A percentile compares a stretch with the other conserved stretches of the same genome.
Evolutionary conservation across 2,329 filamentous ascomycete species (phyloP).

Genomic region (Amauroascus verrucosus): DNA sequence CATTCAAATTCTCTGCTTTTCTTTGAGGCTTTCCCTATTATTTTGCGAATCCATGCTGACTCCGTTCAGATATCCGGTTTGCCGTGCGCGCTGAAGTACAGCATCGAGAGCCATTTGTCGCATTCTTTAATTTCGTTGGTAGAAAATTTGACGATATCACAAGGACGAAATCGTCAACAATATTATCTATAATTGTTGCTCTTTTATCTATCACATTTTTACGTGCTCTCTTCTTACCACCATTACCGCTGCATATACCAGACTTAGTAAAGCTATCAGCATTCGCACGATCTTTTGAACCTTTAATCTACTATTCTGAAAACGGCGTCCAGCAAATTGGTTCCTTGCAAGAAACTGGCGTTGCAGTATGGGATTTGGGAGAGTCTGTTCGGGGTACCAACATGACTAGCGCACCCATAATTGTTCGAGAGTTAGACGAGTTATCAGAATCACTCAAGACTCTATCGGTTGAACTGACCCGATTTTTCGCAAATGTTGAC

Average conservation of each 20-base stretch:
- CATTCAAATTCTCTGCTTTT: conserved; percentile 17
- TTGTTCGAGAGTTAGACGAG: conserved; percentile 74
- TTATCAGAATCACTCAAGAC: conserved; percentile 77
- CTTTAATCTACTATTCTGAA: conserved; percentile 88
- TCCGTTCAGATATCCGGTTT: conserved; percentile 66
- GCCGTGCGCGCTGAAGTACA: conserved; percentile 79
- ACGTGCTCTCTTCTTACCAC: conserved; percentile 59
- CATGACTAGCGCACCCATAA: conserved; percentile 79
- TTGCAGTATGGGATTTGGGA: conserved; percentile 88
- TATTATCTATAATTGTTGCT: conserved; percentile 51
- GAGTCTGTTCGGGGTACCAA: conserved; percentile 83
- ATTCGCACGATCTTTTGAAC: conserved; percentile 84
- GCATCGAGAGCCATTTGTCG: conserved; percentile 75
- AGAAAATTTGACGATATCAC: conserved; percentile 52
- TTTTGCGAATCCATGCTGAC: conserved; percentile 24
- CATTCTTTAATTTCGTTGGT: conserved; percentile 55
- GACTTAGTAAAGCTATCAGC: conserved; percentile 86
- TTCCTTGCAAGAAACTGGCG: conserved; percentile 79
- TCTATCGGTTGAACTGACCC: conserved; percentile 73
- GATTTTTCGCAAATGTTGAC: conserved; percentile 88
- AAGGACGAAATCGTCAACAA: conserved; percentile 57
- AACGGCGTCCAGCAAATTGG: conserved; percentile 76
- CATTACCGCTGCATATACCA: conserved; percentile 55
- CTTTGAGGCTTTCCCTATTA: not conserved
- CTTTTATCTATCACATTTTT: conserved; percentile 56